phyloP scores from a whole-genome alignment of 441 rosid genomes.

The Cnidoscolus chayamansa region DNA sequence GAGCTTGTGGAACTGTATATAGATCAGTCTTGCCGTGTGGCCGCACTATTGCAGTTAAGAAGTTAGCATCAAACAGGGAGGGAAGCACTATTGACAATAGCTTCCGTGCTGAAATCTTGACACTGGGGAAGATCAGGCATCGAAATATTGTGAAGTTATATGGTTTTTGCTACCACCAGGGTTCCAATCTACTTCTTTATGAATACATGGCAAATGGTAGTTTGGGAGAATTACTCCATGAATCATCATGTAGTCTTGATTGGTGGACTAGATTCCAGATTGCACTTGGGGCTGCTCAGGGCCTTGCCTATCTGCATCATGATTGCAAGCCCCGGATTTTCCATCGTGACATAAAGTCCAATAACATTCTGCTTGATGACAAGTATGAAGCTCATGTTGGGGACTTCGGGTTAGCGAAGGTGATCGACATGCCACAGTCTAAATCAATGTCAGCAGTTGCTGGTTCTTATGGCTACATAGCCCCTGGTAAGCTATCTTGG shows the following conservation, averaged over 20 bases:
- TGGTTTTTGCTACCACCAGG: conserved; percentile 82
- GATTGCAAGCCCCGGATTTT: conserved; percentile 80
- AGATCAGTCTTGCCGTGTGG: conserved; percentile 66
- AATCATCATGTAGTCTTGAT: conserved; percentile 45
- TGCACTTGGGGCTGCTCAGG: conserved; percentile 76
- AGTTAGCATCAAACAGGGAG: conserved; percentile 71
- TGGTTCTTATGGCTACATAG: conserved; percentile 91
- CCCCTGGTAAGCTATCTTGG: conserved; percentile 58
- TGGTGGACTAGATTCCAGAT: conserved; percentile 67
- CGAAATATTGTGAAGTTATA: conserved; percentile 86
- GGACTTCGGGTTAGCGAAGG: conserved; percentile 79
- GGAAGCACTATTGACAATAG: conserved; percentile 70
- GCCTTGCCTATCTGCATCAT: conserved; percentile 76
- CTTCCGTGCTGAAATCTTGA: conserved; percentile 78
- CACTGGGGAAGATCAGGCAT: conserved; percentile 85
- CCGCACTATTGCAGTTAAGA: conserved; percentile 71
- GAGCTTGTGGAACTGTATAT: conserved; percentile 90
- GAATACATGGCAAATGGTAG: conserved; percentile 77
- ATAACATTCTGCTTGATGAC: conserved; percentile 69
- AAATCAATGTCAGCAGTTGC: conserved; percentile 96
- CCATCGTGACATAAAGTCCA: conserved; percentile 80
- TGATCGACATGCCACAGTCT: conserved; percentile 83
- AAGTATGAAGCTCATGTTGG: conserved; percentile 75
- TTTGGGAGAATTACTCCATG: conserved; percentile 65
- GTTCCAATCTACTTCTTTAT: conserved; percentile 76